Evolutionary conservation across 2,329 filamentous ascomycete species (phyloP).

Genomic region (Penicillium sp.): DNA sequence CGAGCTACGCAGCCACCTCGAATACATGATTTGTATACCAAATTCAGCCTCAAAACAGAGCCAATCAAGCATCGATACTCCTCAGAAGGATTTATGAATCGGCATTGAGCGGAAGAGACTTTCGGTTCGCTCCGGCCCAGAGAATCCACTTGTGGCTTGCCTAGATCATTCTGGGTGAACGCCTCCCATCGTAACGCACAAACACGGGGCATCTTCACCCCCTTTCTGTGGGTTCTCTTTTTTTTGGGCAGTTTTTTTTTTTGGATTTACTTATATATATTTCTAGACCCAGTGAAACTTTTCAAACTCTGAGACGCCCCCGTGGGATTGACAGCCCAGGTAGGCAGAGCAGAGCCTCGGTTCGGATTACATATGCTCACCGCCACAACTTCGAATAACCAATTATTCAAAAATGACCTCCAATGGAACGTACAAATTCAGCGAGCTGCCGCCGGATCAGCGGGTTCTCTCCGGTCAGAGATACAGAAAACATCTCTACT

Average conservation of each 20-base stretch:
- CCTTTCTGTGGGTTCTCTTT: constrained; percentile 1
- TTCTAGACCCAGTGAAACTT: background rate
- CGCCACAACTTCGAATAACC: background rate
- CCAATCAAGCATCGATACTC: background rate
- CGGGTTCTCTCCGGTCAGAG: constrained; percentile 12
- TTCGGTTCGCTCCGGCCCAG: constrained; percentile 15
- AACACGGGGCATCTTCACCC: constrained; percentile 5
- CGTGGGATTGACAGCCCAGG: background rate
- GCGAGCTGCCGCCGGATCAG: constrained; percentile 21
- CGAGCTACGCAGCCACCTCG: too few relatives aligned
- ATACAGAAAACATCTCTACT: constrained; percentile 19
- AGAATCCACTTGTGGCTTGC: constrained; percentile 15
- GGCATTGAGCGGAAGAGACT: constrained; percentile 1
- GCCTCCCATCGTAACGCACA: constrained; percentile 14
- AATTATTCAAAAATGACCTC: constrained; percentile 1
- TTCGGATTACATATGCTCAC: background rate
- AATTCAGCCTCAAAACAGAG: background rate
- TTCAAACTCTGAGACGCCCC: background rate
- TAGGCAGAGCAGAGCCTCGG: background rate
- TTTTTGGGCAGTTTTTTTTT: background rate
- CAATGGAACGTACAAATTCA: constrained; percentile 14
- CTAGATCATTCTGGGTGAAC: constrained; percentile 9
- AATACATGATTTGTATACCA: background rate
- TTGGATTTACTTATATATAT: background rate
- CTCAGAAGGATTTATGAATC: background rate